These are phyloP conservation scores for Salvia sclarea DNA, from an alignment of 305 asterid species.

Conservation along the genomic window DNA sequence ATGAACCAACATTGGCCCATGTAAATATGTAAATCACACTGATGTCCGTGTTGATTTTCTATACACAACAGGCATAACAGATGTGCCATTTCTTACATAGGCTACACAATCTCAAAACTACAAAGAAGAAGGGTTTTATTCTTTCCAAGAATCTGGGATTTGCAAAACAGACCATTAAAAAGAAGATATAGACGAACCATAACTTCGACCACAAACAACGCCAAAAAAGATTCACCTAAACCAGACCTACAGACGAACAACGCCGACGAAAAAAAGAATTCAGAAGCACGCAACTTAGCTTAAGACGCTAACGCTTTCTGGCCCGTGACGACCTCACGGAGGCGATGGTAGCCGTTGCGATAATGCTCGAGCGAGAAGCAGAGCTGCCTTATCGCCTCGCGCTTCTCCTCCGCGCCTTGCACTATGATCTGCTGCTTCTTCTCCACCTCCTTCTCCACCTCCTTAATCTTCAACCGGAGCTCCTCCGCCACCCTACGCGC, in stretches of 20 bases:
- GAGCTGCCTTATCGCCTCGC: slow-evolving; percentile 88
- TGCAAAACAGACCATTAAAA: neutral
- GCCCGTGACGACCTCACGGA: slow-evolving; percentile 56
- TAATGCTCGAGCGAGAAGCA: slow-evolving; percentile 92
- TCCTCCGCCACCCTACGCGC: slow-evolving; percentile 44
- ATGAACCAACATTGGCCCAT: neutral
- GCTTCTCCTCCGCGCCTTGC: slow-evolving; percentile 86
- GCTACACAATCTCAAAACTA: neutral
- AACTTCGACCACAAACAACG: neutral
- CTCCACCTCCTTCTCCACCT: slow-evolving; percentile 59
- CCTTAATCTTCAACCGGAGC: slow-evolving; percentile 49
- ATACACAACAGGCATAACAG: neutral
- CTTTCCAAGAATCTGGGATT: slow-evolving; percentile 3
- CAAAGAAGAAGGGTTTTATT: slow-evolving; percentile 1
- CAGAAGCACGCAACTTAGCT: neutral
- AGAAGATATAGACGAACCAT: neutral
- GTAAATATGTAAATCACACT: neutral
- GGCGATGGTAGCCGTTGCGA: slow-evolving; percentile 66
- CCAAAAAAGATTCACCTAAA: slow-evolving; percentile 10
- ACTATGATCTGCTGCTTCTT: slow-evolving; percentile 50
- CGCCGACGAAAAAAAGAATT: neutral
- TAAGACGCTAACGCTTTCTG: slow-evolving; percentile 54
- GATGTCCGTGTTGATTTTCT: neutral
- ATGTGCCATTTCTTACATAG: neutral
- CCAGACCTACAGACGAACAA: neutral